Base-by-base conservation (phyloP, 129 eudicot species). In the Tanacetum coccineum region DNA sequence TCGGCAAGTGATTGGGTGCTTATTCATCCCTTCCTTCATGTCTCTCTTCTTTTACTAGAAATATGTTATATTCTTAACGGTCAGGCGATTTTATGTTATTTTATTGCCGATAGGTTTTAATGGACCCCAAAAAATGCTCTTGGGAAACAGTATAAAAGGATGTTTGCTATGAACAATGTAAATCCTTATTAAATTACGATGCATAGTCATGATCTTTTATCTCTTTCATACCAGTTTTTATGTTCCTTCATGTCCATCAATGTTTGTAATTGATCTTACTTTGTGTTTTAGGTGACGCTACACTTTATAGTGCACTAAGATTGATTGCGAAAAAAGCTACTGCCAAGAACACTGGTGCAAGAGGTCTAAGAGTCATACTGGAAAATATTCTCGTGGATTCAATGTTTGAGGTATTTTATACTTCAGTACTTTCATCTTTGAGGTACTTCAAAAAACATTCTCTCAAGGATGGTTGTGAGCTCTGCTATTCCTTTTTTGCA, bases 101-200 rank as follows among this genome's bases (percentile, higher is more conserved):
- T 13, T 39, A 18, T 68, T 39, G 42, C 19, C 19, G 39, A 44
- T 36, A 91, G 97, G 98, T 91, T 76, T 83, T 91, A 61, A 78
- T 79, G 4, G 87, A 85, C 73, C 98, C 98, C 17, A 91, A 82
- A n/a, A 75, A 91, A 91, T 85, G 98, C 98, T 65, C 98, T 91
- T 28, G 84, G 87, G 49, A 91, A 85, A 70, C 96, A 91, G 75
- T 91, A 91, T 81, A 84, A 78, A 85, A 81, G 86, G 81, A 77
- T 91, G 80, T 91, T 91, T 60, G 78, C 85, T 74, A 83, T 91
- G 95, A 91, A 85, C 81, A 67, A 81, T 76, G 98, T 91, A 87
- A 81, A 81, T 46, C 32, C 66, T 32, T 72, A 48, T 58, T 74
- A 62, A 12, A 30, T 70, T 17, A 57, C 25, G 58, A 39, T 36